Conservation (phyloP, 2,329 filamentous ascomycete species). For the Colletotrichum magnum region DNA sequence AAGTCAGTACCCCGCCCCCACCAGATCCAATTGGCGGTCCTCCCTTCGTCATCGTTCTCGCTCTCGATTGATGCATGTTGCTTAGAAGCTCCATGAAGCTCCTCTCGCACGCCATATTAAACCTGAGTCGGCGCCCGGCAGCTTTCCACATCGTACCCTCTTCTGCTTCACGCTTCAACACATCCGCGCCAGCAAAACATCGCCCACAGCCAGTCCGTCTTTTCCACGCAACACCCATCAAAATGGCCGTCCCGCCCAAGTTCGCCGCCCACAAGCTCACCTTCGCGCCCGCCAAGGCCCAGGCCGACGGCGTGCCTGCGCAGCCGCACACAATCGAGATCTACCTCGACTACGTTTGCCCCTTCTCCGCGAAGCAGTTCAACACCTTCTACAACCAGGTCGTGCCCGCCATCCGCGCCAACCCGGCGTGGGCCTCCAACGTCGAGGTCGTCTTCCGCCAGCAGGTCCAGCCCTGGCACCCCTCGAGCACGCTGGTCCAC, state of each 20-base stretch:
- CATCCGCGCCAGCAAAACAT: background rate
- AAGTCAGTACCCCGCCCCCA: constrained; percentile 35
- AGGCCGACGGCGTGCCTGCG: constrained; percentile 53
- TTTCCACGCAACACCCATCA: constrained; percentile 31
- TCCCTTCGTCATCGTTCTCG: constrained; percentile 20
- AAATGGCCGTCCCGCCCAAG: constrained; percentile 83
- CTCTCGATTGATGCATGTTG: constrained; percentile 2
- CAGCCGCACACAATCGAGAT: constrained; percentile 73
- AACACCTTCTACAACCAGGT: constrained; percentile 79
- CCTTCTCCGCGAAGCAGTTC: constrained; percentile 79
- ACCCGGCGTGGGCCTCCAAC: constrained; percentile 67
- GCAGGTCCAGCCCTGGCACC: constrained; percentile 96
- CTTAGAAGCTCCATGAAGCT: constrained; percentile 36
- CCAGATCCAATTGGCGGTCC: constrained; percentile 24
- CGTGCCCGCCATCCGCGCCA: constrained; percentile 73
- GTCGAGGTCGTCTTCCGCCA: constrained; percentile 88
- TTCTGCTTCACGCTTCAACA: background rate
- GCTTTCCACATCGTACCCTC: background rate
- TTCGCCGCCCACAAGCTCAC: constrained; percentile 80
- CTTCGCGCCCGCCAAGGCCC: constrained; percentile 56
- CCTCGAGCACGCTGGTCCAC: constrained; percentile 83
- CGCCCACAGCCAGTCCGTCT: background rate
- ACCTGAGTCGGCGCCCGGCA: constrained; percentile 27
- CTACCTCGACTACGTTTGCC: constrained; percentile 93
- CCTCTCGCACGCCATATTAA: constrained; percentile 28